Evolutionary conservation across 805 yeast species (phyloP).

Genomic region (Danielia oregonensis): DNA sequence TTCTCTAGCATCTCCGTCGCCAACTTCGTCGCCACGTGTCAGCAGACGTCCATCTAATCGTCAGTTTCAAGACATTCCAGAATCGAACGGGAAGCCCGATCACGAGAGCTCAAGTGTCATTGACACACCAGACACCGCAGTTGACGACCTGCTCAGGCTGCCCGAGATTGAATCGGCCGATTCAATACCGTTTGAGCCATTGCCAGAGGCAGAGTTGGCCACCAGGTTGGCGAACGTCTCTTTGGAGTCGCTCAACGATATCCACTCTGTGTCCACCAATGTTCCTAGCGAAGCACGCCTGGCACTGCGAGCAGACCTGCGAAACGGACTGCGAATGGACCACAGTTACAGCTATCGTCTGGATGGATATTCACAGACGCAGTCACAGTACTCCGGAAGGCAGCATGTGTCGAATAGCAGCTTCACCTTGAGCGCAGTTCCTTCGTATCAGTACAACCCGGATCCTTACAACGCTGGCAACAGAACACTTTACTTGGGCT

Average conservation of each 20-base stretch:
- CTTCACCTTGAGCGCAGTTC: background rate
- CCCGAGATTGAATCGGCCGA: no score
- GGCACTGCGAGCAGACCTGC: background rate
- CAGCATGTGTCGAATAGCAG: constrained; percentile 1
- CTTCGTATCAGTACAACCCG: constrained; percentile 16
- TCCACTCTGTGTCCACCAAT: background rate
- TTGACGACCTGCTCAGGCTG: no score
- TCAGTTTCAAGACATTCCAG: background rate
- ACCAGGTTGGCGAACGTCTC: no score
- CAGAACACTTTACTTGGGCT: constrained; percentile 68
- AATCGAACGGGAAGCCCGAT: background rate
- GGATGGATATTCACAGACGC: background rate
- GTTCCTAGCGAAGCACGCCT: background rate
- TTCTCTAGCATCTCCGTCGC: constrained; percentile 1
- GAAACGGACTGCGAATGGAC: no score
- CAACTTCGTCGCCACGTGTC: constrained; percentile 1
- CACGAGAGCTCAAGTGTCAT: background rate
- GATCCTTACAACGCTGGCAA: constrained; percentile 43
- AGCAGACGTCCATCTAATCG: background rate
- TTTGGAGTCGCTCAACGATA: background rate
- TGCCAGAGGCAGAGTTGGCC: no score
- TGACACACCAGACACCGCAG: background rate
- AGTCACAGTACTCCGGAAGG: constrained; percentile 1
- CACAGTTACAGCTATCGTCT: background rate
- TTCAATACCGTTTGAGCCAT: no score